These are phyloP conservation scores for baker's yeast (Saccharomyces cerevisiae) DNA, from an alignment of 805 yeast genomes.

Conservation along the genomic window DNA sequence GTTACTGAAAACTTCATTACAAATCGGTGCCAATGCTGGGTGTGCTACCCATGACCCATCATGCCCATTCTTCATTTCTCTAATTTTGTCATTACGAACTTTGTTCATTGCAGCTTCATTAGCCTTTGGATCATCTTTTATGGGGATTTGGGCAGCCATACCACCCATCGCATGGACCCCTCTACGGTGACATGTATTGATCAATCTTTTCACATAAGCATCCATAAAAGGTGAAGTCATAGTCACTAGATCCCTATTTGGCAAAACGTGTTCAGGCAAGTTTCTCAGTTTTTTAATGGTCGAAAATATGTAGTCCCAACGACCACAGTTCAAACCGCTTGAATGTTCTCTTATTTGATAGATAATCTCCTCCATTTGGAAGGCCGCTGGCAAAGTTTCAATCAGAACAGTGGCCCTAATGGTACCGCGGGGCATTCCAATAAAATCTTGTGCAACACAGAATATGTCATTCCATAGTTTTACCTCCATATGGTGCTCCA, in stretches of 20 bases:
- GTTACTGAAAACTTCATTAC: constrained; percentile 61
- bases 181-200: constrained; percentile 66
- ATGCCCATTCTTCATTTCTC: constrained; percentile 73
- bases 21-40: constrained; percentile 71
- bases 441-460: constrained; percentile 64
- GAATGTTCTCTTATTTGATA: constrained; percentile 71
- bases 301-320: constrained; percentile 84
- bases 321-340: constrained; percentile 77
- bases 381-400: constrained; percentile 82
- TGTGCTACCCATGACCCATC: constrained; percentile 93
- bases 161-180: constrained; percentile 90
- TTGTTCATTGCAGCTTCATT: constrained; percentile 63
- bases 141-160: constrained; percentile 84
- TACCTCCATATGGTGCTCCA: constrained; percentile 82
- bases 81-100: constrained; percentile 63
- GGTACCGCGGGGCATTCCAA: constrained; percentile 64
- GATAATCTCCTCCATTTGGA: constrained; percentile 79
- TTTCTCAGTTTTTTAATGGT: constrained; percentile 70
- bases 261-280: constrained; percentile 56
- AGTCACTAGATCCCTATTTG: constrained; percentile 70
- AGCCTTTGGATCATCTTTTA: constrained; percentile 57
- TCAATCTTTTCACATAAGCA: constrained; percentile 64
- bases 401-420: constrained; percentile 74
- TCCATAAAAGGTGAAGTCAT: constrained; percentile 80
- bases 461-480: constrained; percentile 77